phyloP scores from a whole-genome alignment of 306 rosid species.

The Ziziphus jujuba region DNA sequence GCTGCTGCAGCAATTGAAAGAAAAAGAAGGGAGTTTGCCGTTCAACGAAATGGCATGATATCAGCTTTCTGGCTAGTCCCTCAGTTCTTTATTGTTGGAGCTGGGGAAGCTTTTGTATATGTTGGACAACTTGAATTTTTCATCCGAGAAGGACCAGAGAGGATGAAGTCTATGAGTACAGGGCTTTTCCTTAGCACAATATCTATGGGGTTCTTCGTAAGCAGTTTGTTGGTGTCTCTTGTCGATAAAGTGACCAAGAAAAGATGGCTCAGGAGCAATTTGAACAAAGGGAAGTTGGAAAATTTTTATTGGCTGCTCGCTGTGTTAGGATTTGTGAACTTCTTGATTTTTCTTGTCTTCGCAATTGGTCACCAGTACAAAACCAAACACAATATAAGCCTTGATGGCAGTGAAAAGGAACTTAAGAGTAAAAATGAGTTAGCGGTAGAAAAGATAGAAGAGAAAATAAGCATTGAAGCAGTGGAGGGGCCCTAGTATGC shows the following conservation, averaged over 20 bases:
- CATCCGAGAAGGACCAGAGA: constrained; percentile 93
- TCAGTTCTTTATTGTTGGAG: constrained; percentile 83
- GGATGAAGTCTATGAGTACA: constrained; percentile 98
- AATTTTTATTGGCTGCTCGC: constrained; percentile 82
- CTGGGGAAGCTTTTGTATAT: constrained; percentile 92
- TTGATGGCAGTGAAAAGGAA: constrained; percentile 45
- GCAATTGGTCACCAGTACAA: constrained; percentile 80
- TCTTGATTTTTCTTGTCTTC: constrained; percentile 56
- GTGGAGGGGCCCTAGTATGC: constrained; percentile 49
- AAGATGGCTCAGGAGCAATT: constrained; percentile 72
- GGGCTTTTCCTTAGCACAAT: constrained; percentile 79
- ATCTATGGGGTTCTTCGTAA: constrained; percentile 88
- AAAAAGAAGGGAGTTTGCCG: constrained; percentile 44
- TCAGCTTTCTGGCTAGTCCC: constrained; percentile 97
- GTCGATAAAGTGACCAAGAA: constrained; percentile 69
- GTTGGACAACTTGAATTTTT: constrained; percentile 96
- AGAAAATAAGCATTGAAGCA: constrained; percentile 30
- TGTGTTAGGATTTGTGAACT: constrained; percentile 57
- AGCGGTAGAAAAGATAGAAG: constrained; percentile 35
- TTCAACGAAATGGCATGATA: constrained; percentile 27
- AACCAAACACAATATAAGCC: constrained; percentile 34
- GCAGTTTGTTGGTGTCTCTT: constrained; percentile 70
- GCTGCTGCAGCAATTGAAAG: constrained; percentile 66
- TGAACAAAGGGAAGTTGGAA: constrained; percentile 58
- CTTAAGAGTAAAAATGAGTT: constrained; percentile 40